phyloP scores from a whole-genome alignment of 225 moss, liverwort and hornwort species.

The Pseudoscleropodium purum region DNA sequence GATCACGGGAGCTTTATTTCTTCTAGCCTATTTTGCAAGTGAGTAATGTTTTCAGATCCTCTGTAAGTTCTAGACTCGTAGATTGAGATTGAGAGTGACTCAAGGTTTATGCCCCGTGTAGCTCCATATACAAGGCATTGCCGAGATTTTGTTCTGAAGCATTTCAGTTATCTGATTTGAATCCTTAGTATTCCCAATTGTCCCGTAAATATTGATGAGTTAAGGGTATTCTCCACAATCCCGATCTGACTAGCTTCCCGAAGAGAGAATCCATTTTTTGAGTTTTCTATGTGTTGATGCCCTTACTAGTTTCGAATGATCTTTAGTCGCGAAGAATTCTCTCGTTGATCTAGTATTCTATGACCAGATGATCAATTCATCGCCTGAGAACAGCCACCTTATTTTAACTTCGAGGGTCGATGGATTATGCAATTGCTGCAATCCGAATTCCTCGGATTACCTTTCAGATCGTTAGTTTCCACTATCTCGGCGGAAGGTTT shows the following conservation, averaged over 20 bases:
- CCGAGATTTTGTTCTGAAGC: neutral
- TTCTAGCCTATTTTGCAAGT: neutral
- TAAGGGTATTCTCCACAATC: neutral
- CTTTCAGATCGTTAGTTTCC: neutral
- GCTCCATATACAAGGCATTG: neutral
- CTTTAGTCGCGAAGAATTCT: neutral
- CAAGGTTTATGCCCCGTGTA: neutral
- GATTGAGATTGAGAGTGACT: neutral
- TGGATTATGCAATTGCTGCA: neutral
- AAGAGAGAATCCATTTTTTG: neutral
- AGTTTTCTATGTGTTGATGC: neutral
- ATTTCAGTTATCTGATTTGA: neutral
- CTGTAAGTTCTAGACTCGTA: neutral
- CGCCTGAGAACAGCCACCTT: neutral
- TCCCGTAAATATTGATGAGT: neutral
- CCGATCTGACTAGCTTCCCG: neutral
- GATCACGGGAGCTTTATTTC: neutral
- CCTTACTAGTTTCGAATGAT: neutral
- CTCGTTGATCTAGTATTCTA: neutral
- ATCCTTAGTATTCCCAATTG: neutral
- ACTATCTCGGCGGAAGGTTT: neutral
- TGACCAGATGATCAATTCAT: neutral
- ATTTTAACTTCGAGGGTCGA: neutral
- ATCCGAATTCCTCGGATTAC: neutral
- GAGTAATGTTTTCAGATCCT: neutral